phyloP scores from a whole-genome alignment of 2,329 filamentous ascomycete genomes.

The Kalmusia sp. region DNA sequence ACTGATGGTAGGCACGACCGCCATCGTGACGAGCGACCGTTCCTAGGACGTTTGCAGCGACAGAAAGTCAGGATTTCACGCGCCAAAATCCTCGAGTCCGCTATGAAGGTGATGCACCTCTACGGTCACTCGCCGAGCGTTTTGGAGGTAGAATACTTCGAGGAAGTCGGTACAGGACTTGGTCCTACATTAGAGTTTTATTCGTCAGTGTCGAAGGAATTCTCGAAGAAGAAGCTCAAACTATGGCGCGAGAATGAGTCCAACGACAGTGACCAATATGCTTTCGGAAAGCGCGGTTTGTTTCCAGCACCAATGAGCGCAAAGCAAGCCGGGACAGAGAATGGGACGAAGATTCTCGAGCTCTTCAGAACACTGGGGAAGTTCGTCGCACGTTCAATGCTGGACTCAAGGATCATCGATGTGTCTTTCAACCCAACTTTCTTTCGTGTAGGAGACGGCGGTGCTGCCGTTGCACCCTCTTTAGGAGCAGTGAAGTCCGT shows the following conservation, averaged over 20 bases:
- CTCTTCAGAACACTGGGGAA: slow-evolving; percentile 94
- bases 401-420: slow-evolving; percentile 97
- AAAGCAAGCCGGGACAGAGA: slow-evolving; percentile 74
- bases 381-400: slow-evolving; percentile 97
- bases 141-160: slow-evolving; percentile 97
- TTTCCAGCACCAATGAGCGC: slow-evolving; percentile 92
- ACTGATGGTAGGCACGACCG: slow-evolving; percentile 84
- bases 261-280: slow-evolving; percentile 76
- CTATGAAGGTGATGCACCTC: slow-evolving; percentile 97
- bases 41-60: slow-evolving; percentile 87
- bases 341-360: slow-evolving; percentile 86
- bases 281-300: slow-evolving; percentile 81
- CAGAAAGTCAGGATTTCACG: slow-evolving; percentile 98
- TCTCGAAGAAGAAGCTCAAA: slow-evolving; percentile 95
- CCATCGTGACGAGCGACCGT: slow-evolving; percentile 85
- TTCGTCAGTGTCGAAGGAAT: slow-evolving; percentile 95
- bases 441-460: slow-evolving; percentile 86
- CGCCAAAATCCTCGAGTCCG: slow-evolving; percentile 93
- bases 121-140: slow-evolving; percentile 97
- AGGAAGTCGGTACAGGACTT: slow-evolving; percentile 95
- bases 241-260: slow-evolving; percentile 93
- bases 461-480: slow-evolving; percentile 75
- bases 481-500: slow-evolving; percentile 89
- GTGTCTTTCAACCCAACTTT: slow-evolving; percentile 97
- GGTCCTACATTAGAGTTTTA: slow-evolving; percentile 98